These are phyloP conservation scores for Colletotrichum sansevieriae DNA, from an alignment of 2,329 filamentous ascomycete species.

Conservation along the genomic window DNA sequence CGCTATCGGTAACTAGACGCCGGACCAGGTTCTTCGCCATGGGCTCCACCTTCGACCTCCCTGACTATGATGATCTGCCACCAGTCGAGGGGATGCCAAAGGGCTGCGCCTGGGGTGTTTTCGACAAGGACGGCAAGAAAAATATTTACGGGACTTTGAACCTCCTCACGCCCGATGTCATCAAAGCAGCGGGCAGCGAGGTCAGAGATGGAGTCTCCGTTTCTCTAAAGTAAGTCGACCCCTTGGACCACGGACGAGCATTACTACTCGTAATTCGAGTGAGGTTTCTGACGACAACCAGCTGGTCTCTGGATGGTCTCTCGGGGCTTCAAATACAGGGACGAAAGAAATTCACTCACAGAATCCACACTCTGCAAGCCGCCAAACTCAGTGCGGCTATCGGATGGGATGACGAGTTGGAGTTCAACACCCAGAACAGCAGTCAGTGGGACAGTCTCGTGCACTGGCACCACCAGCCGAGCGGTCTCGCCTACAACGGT, in stretches of 20 bases:
- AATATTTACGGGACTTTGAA: conserved; percentile 67
- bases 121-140: conserved; percentile 62
- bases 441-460: conserved; percentile 69
- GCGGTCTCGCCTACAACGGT: conserved; percentile 64
- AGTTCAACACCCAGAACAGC: conserved; percentile 68
- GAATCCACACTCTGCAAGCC: conserved; percentile 51
- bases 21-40: background rate
- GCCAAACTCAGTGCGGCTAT: conserved; percentile 45
- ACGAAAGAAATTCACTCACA: conserved; percentile 54
- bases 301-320: conserved; percentile 59
- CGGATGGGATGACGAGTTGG: conserved; percentile 63
- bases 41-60: conserved; percentile 46
- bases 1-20: background rate
- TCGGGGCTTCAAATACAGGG: conserved; percentile 51
- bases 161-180: conserved; percentile 61
- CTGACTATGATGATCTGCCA: conserved; percentile 59
- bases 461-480: conserved; percentile 60
- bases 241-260: background rate
- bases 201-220: conserved; percentile 63
- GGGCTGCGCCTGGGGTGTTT: conserved; percentile 66
- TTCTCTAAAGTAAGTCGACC: conserved; percentile 61
- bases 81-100: conserved; percentile 58
- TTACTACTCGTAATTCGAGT: background rate
- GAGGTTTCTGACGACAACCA: conserved; percentile 37
- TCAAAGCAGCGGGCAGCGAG: conserved; percentile 57